Conservation (phyloP, 352 stramenopile species). For the Phytophthora meadii region DNA sequence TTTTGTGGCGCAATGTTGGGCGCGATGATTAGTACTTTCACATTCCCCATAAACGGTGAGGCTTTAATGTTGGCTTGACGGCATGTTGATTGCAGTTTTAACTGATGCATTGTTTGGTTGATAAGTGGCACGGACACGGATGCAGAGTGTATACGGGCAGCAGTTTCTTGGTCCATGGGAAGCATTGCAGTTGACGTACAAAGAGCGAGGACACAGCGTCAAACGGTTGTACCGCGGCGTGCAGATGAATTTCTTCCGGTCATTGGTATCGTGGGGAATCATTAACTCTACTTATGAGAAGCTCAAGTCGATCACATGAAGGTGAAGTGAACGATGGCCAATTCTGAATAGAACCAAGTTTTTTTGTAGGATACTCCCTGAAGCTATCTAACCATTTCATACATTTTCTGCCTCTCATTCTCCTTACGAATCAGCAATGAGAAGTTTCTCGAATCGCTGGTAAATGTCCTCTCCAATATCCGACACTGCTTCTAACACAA, state of each 20-base stretch:
- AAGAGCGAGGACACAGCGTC: conserved; percentile 69
- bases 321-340: background rate
- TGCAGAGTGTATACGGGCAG: conserved; percentile 84
- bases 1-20: conserved; percentile 85
- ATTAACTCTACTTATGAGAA: conserved; percentile 92
- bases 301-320: conserved; percentile 78
- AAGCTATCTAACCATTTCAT: too few relatives aligned
- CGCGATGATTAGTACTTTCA: conserved; percentile 84
- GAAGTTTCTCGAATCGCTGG: conserved; percentile 1
- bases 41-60: conserved; percentile 86
- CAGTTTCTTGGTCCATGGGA: conserved; percentile 63
- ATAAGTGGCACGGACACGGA: conserved; percentile 77
- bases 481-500: background rate
- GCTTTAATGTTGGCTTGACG: background rate
- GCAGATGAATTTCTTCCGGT: conserved; percentile 90
- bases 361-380: conserved; percentile 13
- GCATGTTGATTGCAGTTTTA: background rate
- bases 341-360: conserved; percentile 10
- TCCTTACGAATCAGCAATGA: background rate
- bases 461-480: background rate
- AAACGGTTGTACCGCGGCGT: conserved; percentile 84
- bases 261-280: conserved; percentile 90
- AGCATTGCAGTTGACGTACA: conserved; percentile 73
- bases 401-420: too few relatives aligned
- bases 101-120: conserved; percentile 6